Conservation (phyloP, 164 flowering plant species). For the Nymphaea thermarum region DNA sequence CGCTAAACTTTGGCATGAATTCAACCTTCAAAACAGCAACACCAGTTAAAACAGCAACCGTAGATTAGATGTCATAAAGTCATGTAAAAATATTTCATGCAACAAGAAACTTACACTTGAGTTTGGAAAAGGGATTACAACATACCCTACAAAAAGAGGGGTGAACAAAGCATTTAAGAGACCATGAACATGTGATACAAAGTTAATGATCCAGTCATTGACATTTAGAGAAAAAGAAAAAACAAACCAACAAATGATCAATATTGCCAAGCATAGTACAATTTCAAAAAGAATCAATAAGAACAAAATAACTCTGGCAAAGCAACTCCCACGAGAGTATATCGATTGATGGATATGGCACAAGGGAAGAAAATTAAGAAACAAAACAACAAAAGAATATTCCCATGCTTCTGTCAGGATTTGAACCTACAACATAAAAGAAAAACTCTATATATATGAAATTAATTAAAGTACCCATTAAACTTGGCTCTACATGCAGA, state of each 20-base stretch:
- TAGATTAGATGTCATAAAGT: not conserved
- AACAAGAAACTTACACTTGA: not conserved
- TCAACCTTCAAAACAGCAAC: constrained; percentile 54
- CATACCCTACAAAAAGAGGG: constrained; percentile 88
- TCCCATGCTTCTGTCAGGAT: constrained; percentile 99
- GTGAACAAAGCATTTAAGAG: constrained; percentile 93
- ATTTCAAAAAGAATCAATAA: too few species aligned
- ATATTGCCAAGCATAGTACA: too few species aligned
- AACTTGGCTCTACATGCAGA: not conserved
- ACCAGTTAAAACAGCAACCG: constrained; percentile 4
- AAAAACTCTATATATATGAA: not conserved
- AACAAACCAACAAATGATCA: too few species aligned
- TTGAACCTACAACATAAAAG: constrained; percentile 16
- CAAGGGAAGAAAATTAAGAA: constrained; percentile 88
- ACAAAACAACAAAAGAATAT: constrained; percentile 67
- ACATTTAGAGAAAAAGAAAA: not conserved
- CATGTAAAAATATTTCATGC: not conserved
- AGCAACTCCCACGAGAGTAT: constrained; percentile 1
- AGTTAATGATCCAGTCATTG: constrained; percentile 38
- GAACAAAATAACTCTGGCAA: too few species aligned
- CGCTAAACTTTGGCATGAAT: constrained; percentile 96
- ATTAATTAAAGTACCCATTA: not conserved
- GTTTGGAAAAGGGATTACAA: constrained; percentile 27
- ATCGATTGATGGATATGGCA: constrained; percentile 66
- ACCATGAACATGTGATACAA: constrained; percentile 81